Base-by-base conservation (phyloP, 2,329 filamentous ascomycete species). In the Celoporthe dispersa region DNA sequence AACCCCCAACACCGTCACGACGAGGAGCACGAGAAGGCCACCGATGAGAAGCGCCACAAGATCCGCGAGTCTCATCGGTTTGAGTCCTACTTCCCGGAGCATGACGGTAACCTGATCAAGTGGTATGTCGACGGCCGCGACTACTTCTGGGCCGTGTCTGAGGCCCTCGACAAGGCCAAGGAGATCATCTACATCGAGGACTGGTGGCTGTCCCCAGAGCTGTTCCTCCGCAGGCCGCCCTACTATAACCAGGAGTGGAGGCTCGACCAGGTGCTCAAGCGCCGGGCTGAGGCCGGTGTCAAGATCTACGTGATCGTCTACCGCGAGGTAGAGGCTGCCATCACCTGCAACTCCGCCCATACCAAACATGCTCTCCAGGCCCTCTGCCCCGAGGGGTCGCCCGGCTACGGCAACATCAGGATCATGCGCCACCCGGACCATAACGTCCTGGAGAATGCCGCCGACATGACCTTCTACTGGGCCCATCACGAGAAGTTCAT, bases 401-500 rank as follows among this genome's bases (percentile, higher is more conserved):
- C 91, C 0, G 96, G 95, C 0, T 85, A 94, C 78, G 94, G 93
- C 63, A 98, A 98, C 78, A 98, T 99, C 78, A 88, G 85, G 48
- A 85, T 97, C 66, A 92, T 97, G 88, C 89, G 95, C 39, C 95
- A 98, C 80, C 95, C 95, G 0, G 95, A 98, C 79, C 95, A 98
- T 82, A 98, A 98, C 73, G 88, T 97, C 2, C 89, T 98, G 65
- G 94, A 98, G 76, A 98, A 98, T 76, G 92, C 92, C 2, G 92
- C 92, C 39, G 95, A 98, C 75, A 97, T 97, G 93, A 98, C 94
- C 0, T 94, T 98, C 77, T 98, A 97, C 82, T 98, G 95, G 90
- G 96, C 96, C 0, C 96, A 99, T 78, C 96, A 99, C 78, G 96
- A 99, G 77, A 99, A 99, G 79, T 97, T 98, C 77, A 92, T 98